Evolutionary conservation across 345 rosid genomes (phyloP), one percentile per base, ranked within the genome.

Genomic region (Punica granatum): DNA sequence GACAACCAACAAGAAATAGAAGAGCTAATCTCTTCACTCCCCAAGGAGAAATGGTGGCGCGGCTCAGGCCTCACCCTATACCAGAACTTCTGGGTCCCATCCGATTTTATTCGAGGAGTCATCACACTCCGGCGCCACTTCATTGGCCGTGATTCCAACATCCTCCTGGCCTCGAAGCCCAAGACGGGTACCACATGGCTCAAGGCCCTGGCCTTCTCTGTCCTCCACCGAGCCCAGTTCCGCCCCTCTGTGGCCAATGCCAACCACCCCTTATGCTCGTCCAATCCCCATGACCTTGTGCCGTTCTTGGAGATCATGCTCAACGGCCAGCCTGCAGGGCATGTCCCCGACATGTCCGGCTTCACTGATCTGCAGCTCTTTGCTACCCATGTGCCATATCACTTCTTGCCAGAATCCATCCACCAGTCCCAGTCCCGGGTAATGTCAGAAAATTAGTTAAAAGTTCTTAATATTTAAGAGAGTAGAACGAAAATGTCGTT

Each of bases 291-390:
- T 32, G 15, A 59, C n/a, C 28, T 25, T 18, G 63, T 59, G 2
- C 63, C 63, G 31, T 59, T 59, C 33, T 59, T 59, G 34, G 63
- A 59, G n/a, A n/a, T n/a, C n/a, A n/a, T n/a, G n/a, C n/a, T n/a
- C n/a, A n/a, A n/a, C n/a, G n/a, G n/a, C n/a, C n/a, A n/a, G n/a
- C n/a, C n/a, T n/a, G n/a, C n/a, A n/a, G n/a, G n/a, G n/a, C n/a
- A n/a, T n/a, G n/a, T n/a, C n/a, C n/a, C n/a, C n/a, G n/a, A n/a
- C n/a, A n/a, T n/a, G n/a, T n/a, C n/a, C n/a, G n/a, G n/a, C n/a
- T n/a, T n/a, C n/a, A n/a, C n/a, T n/a, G n/a, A n/a, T n/a, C n/a
- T n/a, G n/a, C n/a, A 16, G 28, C 31, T 9, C 60, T 54, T 23
- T 25, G 9, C 60, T 8, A 54, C 30, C 23, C 15, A 54, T 2